Percentiles rank a stretch among this genome's conserved stretches.
Evolutionary conservation across 805 yeast species (phyloP).

Genomic region (Candida adriatica): DNA sequence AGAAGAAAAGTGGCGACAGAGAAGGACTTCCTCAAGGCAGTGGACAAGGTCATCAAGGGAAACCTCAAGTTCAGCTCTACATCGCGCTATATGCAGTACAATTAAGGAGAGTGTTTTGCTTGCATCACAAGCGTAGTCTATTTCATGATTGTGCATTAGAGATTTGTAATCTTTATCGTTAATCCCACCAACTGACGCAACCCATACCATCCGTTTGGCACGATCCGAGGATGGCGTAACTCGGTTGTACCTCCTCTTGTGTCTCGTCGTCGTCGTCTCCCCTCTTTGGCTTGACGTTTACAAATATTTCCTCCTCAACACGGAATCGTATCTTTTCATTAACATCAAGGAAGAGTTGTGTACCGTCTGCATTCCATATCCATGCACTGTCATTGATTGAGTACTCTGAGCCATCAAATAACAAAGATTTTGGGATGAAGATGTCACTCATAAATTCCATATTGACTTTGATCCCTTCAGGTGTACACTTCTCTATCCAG

Average conservation of each 20-base stretch:
- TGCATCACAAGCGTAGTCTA: neutral
- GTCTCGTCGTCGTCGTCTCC: constrained; percentile 23
- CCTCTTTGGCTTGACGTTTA: constrained; percentile 69
- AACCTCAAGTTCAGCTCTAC: constrained; percentile 96
- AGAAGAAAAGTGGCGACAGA: constrained; percentile 97
- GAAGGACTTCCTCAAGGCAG: constrained; percentile 95
- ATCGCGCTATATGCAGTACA: constrained; percentile 97
- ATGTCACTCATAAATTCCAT: constrained; percentile 90
- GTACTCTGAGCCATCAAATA: constrained; percentile 72
- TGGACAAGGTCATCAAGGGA: constrained; percentile 97
- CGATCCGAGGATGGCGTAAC: constrained; percentile 80
- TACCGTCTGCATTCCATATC: constrained; percentile 82
- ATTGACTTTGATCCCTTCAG: constrained; percentile 77
- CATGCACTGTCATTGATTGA: constrained; percentile 80
- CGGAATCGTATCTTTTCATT: constrained; percentile 90
- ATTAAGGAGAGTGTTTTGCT: constrained; percentile 33
- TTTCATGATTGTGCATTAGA: neutral
- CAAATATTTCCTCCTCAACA: constrained; percentile 82
- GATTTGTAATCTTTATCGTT: constrained; percentile 5
- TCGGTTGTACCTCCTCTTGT: constrained; percentile 47
- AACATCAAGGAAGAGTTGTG: constrained; percentile 75
- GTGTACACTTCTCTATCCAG: constrained; percentile 83
- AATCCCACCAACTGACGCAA: constrained; percentile 94
- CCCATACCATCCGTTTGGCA: constrained; percentile 98
- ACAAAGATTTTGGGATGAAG: constrained; percentile 73